These are phyloP conservation scores for Zizania latifolia DNA, from an alignment of 176 grass and related monocot genomes.

Conservation along the genomic window DNA sequence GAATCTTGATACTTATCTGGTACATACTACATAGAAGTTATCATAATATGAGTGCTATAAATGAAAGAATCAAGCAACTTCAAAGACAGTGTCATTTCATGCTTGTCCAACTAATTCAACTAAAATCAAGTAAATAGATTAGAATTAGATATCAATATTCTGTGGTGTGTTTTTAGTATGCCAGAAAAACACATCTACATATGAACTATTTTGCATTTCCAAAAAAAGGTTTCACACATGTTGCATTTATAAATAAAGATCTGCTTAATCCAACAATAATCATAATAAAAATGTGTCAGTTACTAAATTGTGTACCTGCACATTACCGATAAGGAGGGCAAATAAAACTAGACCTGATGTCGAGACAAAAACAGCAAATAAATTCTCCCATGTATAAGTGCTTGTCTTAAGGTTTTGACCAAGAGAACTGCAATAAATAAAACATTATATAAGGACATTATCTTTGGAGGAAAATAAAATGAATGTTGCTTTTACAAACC, in stretches of 20 bases:
- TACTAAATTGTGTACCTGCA: constrained; percentile 60
- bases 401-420: constrained; percentile 86
- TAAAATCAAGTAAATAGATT: neutral
- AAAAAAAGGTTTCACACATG: neutral
- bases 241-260: neutral
- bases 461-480: neutral
- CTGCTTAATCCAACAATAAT: neutral
- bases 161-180: neutral
- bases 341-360: constrained; percentile 86
- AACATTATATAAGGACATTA: constrained; percentile 2
- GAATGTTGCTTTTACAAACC: constrained; percentile 34
- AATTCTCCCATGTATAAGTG: constrained; percentile 72
- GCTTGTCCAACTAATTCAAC: neutral
- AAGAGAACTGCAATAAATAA: constrained; percentile 75
- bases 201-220: neutral
- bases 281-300: neutral
- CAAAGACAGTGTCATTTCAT: constrained; percentile 7
- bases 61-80: neutral
- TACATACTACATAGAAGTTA: neutral
- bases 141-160: neutral
- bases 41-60: neutral
- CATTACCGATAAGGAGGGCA: constrained; percentile 95
- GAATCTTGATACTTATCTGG: neutral
- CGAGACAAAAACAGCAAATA: constrained; percentile 82
- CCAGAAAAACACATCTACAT: neutral